Evolutionary conservation across 2,329 filamentous ascomycete species (phyloP).

Genomic region (Piedraia hortae): DNA sequence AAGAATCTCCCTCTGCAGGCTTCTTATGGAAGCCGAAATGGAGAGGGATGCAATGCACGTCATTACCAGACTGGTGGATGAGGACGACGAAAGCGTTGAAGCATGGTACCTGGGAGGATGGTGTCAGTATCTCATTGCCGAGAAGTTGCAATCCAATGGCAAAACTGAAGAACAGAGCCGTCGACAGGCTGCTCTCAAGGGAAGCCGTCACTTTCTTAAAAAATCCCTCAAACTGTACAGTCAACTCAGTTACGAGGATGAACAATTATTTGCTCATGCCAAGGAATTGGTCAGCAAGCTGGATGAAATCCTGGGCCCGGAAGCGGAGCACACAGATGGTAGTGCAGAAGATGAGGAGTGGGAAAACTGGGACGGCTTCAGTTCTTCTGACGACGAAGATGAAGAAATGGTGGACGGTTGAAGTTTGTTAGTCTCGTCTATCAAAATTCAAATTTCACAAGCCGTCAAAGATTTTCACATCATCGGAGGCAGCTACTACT

Average conservation of each 20-base stretch:
- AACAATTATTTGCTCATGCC: slow-evolving; percentile 47
- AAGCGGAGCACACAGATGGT: slow-evolving; percentile 8
- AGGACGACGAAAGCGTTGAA: slow-evolving; percentile 87
- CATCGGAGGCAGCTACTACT: no score
- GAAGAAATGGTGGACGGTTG: slow-evolving; percentile 11
- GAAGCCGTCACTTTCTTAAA: slow-evolving; percentile 57
- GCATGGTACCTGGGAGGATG: slow-evolving; percentile 93
- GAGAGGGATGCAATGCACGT: slow-evolving; percentile 65
- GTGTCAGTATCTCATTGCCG: slow-evolving; percentile 56
- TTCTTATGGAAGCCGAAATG: slow-evolving; percentile 77
- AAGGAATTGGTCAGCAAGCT: slow-evolving; percentile 34
- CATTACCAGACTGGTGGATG: slow-evolving; percentile 52
- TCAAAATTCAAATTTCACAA: no score
- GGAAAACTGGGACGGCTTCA: slow-evolving; percentile 12
- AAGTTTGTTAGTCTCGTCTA: no score
- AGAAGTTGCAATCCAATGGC: slow-evolving; percentile 28
- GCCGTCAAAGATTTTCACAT: no score
- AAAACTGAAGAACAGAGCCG: slow-evolving; percentile 14
- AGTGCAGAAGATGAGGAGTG: slow-evolving; percentile 16
- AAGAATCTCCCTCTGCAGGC: slow-evolving; percentile 52
- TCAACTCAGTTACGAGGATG: slow-evolving; percentile 60
- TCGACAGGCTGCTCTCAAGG: slow-evolving; percentile 32
- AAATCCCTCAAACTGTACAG: slow-evolving; percentile 58
- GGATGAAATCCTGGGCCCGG: slow-evolving; percentile 18
- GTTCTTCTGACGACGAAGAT: slow-evolving; percentile 13